phyloP scores from a whole-genome alignment of 768 basidiomycete genomes.

The Mycena kentingensis region DNA sequence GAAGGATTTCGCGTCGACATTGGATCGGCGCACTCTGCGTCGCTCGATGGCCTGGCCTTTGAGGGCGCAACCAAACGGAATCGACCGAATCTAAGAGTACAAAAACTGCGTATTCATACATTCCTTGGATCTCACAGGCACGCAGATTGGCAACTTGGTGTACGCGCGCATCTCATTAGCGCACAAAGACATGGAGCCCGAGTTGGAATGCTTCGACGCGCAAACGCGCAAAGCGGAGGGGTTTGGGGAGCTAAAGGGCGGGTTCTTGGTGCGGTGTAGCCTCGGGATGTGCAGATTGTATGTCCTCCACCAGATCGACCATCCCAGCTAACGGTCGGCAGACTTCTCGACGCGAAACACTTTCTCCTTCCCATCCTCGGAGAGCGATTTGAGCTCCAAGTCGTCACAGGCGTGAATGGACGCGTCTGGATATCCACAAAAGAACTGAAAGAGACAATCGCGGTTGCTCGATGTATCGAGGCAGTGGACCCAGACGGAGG shows the following conservation, averaged over 20 bases:
- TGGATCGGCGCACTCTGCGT: constrained; percentile 82
- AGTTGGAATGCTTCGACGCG: constrained; percentile 94
- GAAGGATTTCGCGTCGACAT: constrained; percentile 96
- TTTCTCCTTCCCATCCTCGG: constrained; percentile 84
- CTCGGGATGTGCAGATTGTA: constrained; percentile 79
- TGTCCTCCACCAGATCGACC: background rate
- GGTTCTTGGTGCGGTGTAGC: constrained; percentile 80
- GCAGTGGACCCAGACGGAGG: constrained; percentile 76
- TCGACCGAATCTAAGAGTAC: constrained; percentile 89
- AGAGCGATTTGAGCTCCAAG: constrained; percentile 80
- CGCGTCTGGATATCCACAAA: constrained; percentile 86
- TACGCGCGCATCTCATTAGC: constrained; percentile 93
- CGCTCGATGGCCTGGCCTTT: constrained; percentile 88
- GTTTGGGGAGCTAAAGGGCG: constrained; percentile 91
- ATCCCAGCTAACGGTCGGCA: constrained; percentile 1
- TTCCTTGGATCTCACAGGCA: constrained; percentile 2
- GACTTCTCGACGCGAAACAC: constrained; percentile 78
- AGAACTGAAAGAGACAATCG: constrained; percentile 73
- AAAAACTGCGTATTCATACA: constrained; percentile 1
- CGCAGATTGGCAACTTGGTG: constrained; percentile 84
- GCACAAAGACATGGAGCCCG: constrained; percentile 97
- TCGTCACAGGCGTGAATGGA: constrained; percentile 89
- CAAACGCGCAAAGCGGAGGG: constrained; percentile 91
- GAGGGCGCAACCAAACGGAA: constrained; percentile 96
- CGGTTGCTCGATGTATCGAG: constrained; percentile 77